phyloP scores from a whole-genome alignment of 2,329 filamentous ascomycete species.

The Penicillium hordei region DNA sequence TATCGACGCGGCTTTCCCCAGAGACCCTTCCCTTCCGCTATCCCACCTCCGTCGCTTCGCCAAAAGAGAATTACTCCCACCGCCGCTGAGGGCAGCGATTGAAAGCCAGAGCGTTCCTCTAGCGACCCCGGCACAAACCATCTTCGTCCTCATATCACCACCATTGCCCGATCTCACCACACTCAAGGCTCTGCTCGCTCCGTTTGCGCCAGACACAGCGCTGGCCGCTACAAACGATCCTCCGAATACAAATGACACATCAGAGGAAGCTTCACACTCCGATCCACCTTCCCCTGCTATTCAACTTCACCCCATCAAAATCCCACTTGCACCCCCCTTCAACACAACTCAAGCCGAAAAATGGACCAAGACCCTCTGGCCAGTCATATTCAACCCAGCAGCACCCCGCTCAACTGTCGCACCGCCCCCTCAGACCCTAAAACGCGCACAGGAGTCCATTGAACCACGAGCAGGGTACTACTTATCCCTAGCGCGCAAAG shows the following conservation, averaged over 20 bases:
- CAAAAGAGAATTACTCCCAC: slow-evolving; percentile 37
- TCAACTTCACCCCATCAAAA: slow-evolving; percentile 32
- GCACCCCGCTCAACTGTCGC: slow-evolving; percentile 44
- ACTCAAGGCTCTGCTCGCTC: slow-evolving; percentile 38
- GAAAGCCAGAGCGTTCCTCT: slow-evolving; percentile 18
- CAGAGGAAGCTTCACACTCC: slow-evolving; percentile 4
- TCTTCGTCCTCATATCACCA: slow-evolving; percentile 45
- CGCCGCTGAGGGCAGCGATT: slow-evolving; percentile 26
- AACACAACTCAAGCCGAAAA: slow-evolving; percentile 41
- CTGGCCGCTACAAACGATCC: slow-evolving; percentile 11
- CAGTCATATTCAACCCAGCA: slow-evolving; percentile 47
- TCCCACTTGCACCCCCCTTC: slow-evolving; percentile 45
- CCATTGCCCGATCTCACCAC: slow-evolving; percentile 40
- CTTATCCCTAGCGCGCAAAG: slow-evolving; percentile 39
- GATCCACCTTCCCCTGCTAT: slow-evolving; percentile 20
- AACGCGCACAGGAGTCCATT: slow-evolving; percentile 36
- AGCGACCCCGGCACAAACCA: slow-evolving; percentile 27
- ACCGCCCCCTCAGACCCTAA: slow-evolving; percentile 42
- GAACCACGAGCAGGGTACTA: slow-evolving; percentile 41
- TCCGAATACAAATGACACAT: neutral
- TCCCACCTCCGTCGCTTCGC: slow-evolving; percentile 46
- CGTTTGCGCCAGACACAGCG: slow-evolving; percentile 30
- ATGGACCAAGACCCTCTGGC: slow-evolving; percentile 46
- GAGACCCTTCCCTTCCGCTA: slow-evolving; percentile 33
- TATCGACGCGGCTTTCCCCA: slow-evolving; percentile 40